These are phyloP conservation scores for Coelastrella sp. DNA, from an alignment of 139 green algal species.

Conservation along the genomic window DNA sequence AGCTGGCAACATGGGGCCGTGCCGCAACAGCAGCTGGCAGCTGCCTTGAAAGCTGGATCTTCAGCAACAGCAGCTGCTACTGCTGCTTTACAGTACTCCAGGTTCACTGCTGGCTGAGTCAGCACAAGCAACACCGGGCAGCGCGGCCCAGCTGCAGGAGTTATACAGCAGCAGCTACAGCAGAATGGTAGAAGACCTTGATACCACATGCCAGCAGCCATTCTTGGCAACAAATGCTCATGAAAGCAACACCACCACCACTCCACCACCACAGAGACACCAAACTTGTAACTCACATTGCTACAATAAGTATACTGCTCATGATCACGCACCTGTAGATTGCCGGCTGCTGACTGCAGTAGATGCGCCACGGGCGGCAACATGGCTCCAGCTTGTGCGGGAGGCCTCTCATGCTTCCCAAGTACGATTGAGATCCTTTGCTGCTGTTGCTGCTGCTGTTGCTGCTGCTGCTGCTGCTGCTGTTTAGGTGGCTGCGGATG, in stretches of 20 bases:
- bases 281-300: background rate
- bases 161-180: background rate
- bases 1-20: no score
- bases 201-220: background rate
- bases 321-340: slow-evolving; percentile 3
- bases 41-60: no score
- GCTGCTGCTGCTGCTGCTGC: background rate
- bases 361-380: background rate
- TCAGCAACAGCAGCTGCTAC: no score
- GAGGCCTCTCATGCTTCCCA: no score
- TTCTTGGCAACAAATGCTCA: background rate
- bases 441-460: slow-evolving; percentile 11
- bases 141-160: background rate
- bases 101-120: no score
- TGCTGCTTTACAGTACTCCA: no score
- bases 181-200: background rate
- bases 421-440: background rate
- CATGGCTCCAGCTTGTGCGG: no score
- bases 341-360: slow-evolving; percentile 17
- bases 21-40: no score
- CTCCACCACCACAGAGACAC: background rate
- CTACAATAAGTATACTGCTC: background rate
- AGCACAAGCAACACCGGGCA: background rate
- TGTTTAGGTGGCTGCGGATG: background rate
- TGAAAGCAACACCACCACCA: background rate